Base-by-base conservation (phyloP, 1,284 basidiomycete genomes). In the Irpex rosettiformis region DNA sequence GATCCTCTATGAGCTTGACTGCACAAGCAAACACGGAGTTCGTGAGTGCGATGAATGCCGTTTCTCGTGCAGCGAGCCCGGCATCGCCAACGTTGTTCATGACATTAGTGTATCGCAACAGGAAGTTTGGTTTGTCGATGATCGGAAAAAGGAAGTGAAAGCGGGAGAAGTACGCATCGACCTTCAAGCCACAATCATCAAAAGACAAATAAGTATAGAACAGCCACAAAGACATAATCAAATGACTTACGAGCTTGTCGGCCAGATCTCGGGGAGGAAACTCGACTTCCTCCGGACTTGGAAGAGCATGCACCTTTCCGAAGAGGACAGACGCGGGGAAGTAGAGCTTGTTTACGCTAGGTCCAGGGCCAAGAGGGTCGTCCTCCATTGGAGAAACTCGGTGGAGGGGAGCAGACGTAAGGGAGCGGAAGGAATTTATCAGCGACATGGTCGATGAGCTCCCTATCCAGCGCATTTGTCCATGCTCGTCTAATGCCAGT, bases 401-500 rank as follows among this genome's bases (percentile, higher is more conserved):
- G 69, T 86, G 82, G n/a, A 88, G 73, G 4, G 89, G 88, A 24
- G 85, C 84, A 11, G 88, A 80, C 18, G 89, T 90, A 61, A 89
- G 72, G 48, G 86, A 83, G 58, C 84, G 85, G 76, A 95, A 94
- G 3, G 90, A 92, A 69, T 94, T 91, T 57, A 95, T 92, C 64
- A 95, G 81, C 7, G 92, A 91, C 85, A 95, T 89, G 8, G 93
- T 93, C 25, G 91, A 94, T 7, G 92, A 94, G 52, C 91, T 89
- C 30, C 93, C 93, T 66, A 95, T 94, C 93, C 93, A 95, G 61
- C 93, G 85, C 77, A 91, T 86, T 72, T 94, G 92, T 22, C 93
- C 93, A 65, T 93, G 87, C 70, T 94, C 93, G 67, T 95, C 93
- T 51, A 93, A 79, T 25, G 91, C 89, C 58, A 94, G 82, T 69